Conservation (phyloP, 1,284 basidiomycete species). For the Rhodotorula sp. region DNA sequence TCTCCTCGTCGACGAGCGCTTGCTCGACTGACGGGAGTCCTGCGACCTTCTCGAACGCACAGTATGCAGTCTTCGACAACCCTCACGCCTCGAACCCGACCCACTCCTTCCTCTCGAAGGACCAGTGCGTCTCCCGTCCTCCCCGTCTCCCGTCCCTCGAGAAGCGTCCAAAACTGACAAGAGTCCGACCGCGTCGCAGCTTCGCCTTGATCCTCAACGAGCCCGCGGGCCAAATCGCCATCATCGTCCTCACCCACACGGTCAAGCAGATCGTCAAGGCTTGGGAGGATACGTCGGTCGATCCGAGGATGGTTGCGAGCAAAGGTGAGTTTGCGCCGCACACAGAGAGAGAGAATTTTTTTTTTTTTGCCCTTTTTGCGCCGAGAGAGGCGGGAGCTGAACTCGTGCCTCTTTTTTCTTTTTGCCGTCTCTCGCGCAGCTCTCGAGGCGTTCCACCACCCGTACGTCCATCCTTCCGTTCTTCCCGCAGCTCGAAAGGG, state of each 20-base stretch:
- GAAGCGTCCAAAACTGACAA: too few relatives aligned
- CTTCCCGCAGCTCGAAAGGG: too few relatives aligned
- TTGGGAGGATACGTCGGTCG: slow-evolving; percentile 60
- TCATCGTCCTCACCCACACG: slow-evolving; percentile 56
- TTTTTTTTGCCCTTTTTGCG: too few relatives aligned
- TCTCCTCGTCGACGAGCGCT: too few relatives aligned
- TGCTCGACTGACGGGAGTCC: too few relatives aligned
- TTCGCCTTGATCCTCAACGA: slow-evolving; percentile 43
- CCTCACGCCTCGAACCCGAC: slow-evolving; percentile 48
- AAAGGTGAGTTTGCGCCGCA: too few relatives aligned
- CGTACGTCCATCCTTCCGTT: background rate
- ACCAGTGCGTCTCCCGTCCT: slow-evolving; percentile 28
- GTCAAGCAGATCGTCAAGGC: slow-evolving; percentile 71
- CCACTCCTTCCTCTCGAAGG: slow-evolving; percentile 44
- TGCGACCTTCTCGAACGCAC: slow-evolving; percentile 24
- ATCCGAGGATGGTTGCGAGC: slow-evolving; percentile 56
- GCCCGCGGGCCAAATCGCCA: slow-evolving; percentile 48
- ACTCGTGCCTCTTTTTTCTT: too few relatives aligned
- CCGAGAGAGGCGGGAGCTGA: too few relatives aligned
- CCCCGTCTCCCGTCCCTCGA: background rate
- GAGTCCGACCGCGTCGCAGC: slow-evolving; percentile 2
- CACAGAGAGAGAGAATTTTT: too few relatives aligned
- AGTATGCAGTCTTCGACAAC: slow-evolving; percentile 43
- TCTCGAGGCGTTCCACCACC: slow-evolving; percentile 75
- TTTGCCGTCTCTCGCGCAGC: slow-evolving; percentile 46